Evolutionary conservation across 768 basidiomycete species (phyloP).

Genomic region (Bullera alba): DNA sequence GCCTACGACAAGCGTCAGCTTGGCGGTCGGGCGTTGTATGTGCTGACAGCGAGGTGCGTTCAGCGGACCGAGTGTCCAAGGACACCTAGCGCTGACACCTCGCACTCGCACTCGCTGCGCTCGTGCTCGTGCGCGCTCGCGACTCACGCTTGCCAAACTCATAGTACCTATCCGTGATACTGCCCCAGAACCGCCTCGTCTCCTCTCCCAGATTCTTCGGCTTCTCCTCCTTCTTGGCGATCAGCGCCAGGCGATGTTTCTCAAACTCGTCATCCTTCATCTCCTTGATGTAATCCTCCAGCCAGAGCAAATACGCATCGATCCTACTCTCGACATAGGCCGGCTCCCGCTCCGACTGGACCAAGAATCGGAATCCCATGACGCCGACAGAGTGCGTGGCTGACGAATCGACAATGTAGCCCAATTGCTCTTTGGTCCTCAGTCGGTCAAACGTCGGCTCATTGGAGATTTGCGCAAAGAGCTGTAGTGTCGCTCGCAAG

Average conservation of each 20-base stretch:
- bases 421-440: constrained; percentile 89
- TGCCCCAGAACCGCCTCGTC: constrained; percentile 55
- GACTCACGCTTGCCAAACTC: constrained; percentile 79
- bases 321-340: constrained; percentile 77
- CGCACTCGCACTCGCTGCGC: no score
- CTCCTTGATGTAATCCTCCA: constrained; percentile 60
- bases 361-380: constrained; percentile 69
- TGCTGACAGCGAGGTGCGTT: no score
- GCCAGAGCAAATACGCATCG: constrained; percentile 73
- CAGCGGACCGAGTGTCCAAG: no score
- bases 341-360: constrained; percentile 80
- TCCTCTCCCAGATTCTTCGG: constrained; percentile 86
- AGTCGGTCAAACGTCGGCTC: constrained; percentile 88
- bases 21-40: background rate
- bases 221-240: constrained; percentile 74
- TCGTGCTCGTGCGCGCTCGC: background rate
- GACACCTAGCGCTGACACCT: no score
- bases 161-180: constrained; percentile 70
- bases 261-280: constrained; percentile 69
- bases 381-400: constrained; percentile 57
- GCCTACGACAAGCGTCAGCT: constrained; percentile 50
- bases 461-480: constrained; percentile 75
- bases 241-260: constrained; percentile 68
- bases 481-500: constrained; percentile 59
- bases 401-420: constrained; percentile 67